Evolutionary conservation across 2,329 filamentous ascomycete species (phyloP).

Genomic region (Clonostachys rosea): DNA sequence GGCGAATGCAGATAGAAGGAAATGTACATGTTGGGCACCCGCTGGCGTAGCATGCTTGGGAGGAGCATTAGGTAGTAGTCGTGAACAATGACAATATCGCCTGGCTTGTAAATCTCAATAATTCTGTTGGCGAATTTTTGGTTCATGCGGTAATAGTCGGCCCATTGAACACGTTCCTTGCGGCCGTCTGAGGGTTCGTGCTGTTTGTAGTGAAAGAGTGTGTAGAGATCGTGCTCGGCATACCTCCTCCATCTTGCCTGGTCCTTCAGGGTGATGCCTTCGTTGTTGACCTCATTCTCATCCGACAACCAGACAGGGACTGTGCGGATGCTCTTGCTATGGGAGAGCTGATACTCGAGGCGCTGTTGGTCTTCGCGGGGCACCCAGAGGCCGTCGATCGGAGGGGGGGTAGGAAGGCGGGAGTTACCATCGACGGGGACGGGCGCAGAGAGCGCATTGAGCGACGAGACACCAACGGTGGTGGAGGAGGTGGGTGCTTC

Average conservation of each 20-base stretch:
- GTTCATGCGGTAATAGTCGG: slow-evolving; percentile 91
- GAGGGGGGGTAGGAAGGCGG: slow-evolving; percentile 50
- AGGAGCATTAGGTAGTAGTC: slow-evolving; percentile 92
- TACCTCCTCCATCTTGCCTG: slow-evolving; percentile 86
- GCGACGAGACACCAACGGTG: slow-evolving; percentile 44
- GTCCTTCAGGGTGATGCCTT: slow-evolving; percentile 72
- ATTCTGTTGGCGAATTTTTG: slow-evolving; percentile 88
- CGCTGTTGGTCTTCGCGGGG: slow-evolving; percentile 64
- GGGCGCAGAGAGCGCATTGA: slow-evolving; percentile 75
- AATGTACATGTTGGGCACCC: slow-evolving; percentile 84
- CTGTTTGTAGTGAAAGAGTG: slow-evolving; percentile 93
- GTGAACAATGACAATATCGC: slow-evolving; percentile 88
- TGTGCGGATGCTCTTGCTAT: slow-evolving; percentile 72
- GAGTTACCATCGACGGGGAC: slow-evolving; percentile 64
- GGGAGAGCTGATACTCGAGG: slow-evolving; percentile 69
- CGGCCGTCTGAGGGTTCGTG: slow-evolving; percentile 85
- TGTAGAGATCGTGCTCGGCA: slow-evolving; percentile 88
- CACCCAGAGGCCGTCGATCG: slow-evolving; percentile 66
- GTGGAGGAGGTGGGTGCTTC: slow-evolving; percentile 36
- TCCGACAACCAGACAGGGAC: slow-evolving; percentile 88
- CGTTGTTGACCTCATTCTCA: slow-evolving; percentile 59
- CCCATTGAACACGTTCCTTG: slow-evolving; percentile 78
- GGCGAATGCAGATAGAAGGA: slow-evolving; percentile 92
- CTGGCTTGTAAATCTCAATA: slow-evolving; percentile 82
- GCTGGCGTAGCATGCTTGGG: slow-evolving; percentile 82